A percentile compares a stretch with the other conserved stretches of the same genome.
Conservation (phyloP, 306 rosid genomes). For the Cucumis sativus region DNA sequence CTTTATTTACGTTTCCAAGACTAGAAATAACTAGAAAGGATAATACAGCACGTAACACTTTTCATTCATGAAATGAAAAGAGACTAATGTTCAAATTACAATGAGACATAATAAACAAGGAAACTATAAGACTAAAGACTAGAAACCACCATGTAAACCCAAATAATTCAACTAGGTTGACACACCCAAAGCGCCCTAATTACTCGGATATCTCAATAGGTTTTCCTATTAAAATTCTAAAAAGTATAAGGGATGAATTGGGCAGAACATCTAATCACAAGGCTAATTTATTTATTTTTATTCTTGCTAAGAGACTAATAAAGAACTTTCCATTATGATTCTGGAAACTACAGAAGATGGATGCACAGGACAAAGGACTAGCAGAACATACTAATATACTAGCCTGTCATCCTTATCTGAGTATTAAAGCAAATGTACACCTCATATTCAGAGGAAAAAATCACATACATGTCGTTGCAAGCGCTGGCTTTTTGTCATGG, state of each 20-base stretch:
- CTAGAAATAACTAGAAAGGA: too few relatives aligned
- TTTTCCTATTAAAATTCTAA: not conserved
- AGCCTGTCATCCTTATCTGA: not conserved
- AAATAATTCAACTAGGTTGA: too few relatives aligned
- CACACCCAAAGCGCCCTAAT: too few relatives aligned
- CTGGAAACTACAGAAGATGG: not conserved
- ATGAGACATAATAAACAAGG: too few relatives aligned
- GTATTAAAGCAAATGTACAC: not conserved
- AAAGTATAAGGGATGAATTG: not conserved
- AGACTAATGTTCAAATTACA: too few relatives aligned
- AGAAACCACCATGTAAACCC: too few relatives aligned
- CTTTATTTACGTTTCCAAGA: too few relatives aligned
- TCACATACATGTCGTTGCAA: constrained; percentile 70
- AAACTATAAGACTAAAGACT: too few relatives aligned
- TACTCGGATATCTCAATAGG: too few relatives aligned
- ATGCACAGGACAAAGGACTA: not conserved
- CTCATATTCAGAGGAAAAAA: constrained; percentile 8
- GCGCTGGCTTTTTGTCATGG: constrained; percentile 80
- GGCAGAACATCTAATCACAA: not conserved
- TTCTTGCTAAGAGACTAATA: not conserved
- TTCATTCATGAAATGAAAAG: too few relatives aligned
- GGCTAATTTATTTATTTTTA: not conserved
- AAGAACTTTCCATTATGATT: not conserved
- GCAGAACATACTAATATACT: not conserved
- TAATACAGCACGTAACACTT: too few relatives aligned